Evolutionary conservation across 2,329 filamentous ascomycete species (phyloP).

Genomic region (Hortaea sp.): DNA sequence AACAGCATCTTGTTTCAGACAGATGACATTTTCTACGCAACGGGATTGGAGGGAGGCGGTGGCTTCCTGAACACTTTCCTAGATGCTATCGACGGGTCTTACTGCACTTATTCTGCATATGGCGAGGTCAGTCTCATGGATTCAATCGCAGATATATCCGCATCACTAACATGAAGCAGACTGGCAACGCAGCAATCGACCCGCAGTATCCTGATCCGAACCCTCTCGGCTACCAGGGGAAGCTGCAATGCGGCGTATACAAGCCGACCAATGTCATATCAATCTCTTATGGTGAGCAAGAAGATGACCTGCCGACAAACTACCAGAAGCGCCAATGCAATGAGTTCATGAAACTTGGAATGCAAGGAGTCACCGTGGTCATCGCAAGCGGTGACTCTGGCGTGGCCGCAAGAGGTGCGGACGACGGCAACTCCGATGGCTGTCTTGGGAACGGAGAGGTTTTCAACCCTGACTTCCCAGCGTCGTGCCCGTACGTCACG

Average conservation of each 20-base stretch:
- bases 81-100: constrained; percentile 38
- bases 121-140: constrained; percentile 26
- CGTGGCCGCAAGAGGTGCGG: constrained; percentile 26
- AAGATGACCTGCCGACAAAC: constrained; percentile 40
- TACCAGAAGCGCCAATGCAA: constrained; percentile 40
- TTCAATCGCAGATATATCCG: too few relatives aligned
- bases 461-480: constrained; percentile 34
- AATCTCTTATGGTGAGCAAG: constrained; percentile 47
- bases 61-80: constrained; percentile 36
- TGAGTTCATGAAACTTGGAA: constrained; percentile 36
- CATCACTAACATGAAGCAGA: constrained; percentile 22
- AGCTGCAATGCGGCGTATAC: constrained; percentile 36
- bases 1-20: constrained; percentile 36
- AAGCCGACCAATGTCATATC: constrained; percentile 46
- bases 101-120: constrained; percentile 42
- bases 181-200: constrained; percentile 39
- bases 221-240: constrained; percentile 38
- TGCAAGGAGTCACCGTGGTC: constrained; percentile 36
- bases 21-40: constrained; percentile 33
- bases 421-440: constrained; percentile 21
- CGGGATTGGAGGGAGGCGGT: constrained; percentile 20
- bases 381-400: constrained; percentile 37
- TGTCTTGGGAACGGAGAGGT: constrained; percentile 29
- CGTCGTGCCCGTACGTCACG: constrained; percentile 27
- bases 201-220: constrained; percentile 41